A percentile compares a stretch with the other conserved stretches of the same genome.
phyloP scores from a whole-genome alignment of 2,329 filamentous ascomycete species.

The Neonectria magnoliae region DNA sequence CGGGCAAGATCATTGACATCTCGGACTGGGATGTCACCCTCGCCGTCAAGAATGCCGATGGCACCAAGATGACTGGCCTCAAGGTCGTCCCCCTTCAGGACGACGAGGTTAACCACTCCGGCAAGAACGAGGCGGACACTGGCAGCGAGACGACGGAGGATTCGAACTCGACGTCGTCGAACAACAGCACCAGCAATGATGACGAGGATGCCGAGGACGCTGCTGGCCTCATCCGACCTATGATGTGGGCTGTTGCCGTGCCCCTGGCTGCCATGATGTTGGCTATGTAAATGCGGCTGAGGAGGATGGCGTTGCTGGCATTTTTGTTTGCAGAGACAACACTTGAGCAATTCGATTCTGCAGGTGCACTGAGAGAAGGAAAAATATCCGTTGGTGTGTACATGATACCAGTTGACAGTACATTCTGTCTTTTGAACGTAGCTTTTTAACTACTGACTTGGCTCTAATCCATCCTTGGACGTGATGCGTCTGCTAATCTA shows the following conservation, averaged over 20 bases:
- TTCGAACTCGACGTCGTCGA: slow-evolving; percentile 27
- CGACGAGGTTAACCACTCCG: slow-evolving; percentile 57
- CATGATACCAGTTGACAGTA: slow-evolving; percentile 25
- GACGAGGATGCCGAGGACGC: slow-evolving; percentile 41
- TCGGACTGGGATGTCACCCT: slow-evolving; percentile 67
- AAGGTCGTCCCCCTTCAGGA: slow-evolving; percentile 58
- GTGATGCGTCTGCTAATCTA: not conserved
- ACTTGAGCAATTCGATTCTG: slow-evolving; percentile 26
- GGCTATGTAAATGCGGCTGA: slow-evolving; percentile 37
- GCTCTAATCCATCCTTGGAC: slow-evolving; percentile 2
- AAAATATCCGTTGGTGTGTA: slow-evolving; percentile 21
- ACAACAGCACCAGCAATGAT: slow-evolving; percentile 30
- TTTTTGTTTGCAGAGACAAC: slow-evolving; percentile 9
- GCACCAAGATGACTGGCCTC: slow-evolving; percentile 55
- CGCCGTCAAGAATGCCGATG: slow-evolving; percentile 53
- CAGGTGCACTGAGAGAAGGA: slow-evolving; percentile 9
- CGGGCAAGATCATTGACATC: slow-evolving; percentile 75
- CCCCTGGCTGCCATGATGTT: slow-evolving; percentile 50
- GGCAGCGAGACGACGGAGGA: slow-evolving; percentile 39
- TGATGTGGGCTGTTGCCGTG: slow-evolving; percentile 47
- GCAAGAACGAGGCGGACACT: slow-evolving; percentile 53
- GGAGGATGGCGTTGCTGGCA: not conserved
- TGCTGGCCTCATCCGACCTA: slow-evolving; percentile 44
- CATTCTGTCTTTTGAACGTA: slow-evolving; percentile 18
- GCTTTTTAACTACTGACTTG: slow-evolving; percentile 13